These are phyloP conservation scores for Hibiscus trionum DNA, from an alignment of 345 rosid genomes.

Conservation along the genomic window DNA sequence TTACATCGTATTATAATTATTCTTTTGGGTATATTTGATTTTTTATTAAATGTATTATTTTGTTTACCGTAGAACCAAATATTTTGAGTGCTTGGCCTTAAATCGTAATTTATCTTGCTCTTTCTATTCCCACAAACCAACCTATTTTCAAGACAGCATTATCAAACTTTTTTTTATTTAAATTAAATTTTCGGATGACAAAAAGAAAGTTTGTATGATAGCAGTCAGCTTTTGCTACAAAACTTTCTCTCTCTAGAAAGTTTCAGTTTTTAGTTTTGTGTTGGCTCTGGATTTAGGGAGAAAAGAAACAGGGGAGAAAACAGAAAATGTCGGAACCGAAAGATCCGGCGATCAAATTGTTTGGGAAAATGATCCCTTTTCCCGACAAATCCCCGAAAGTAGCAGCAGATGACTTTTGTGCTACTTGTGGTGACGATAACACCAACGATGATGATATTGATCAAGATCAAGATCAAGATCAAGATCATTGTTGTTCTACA, in stretches of 20 bases:
- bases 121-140: background rate
- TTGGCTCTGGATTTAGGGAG: background rate
- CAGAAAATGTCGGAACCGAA: conserved; percentile 59
- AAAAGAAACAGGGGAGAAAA: background rate
- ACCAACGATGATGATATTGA: conserved; percentile 7
- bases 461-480: conserved; percentile 23
- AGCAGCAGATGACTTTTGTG: background rate
- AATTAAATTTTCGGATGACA: background rate
- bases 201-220: background rate
- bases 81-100: background rate
- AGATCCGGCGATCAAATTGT: conserved; percentile 91
- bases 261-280: conserved; percentile 22
- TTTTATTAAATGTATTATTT: background rate
- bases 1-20: background rate
- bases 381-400: conserved; percentile 33
- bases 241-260: conserved; percentile 18
- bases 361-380: conserved; percentile 81
- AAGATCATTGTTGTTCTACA: conserved; percentile 29
- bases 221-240: background rate
- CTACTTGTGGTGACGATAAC: conserved; percentile 15
- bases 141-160: background rate
- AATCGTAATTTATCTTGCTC: background rate
- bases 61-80: background rate
- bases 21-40: background rate
- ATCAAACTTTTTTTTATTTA: background rate